Evolutionary conservation across 768 basidiomycete species (phyloP), one percentile per base, ranked within the genome.

Genomic region (Hygrophorus pudorinus): DNA sequence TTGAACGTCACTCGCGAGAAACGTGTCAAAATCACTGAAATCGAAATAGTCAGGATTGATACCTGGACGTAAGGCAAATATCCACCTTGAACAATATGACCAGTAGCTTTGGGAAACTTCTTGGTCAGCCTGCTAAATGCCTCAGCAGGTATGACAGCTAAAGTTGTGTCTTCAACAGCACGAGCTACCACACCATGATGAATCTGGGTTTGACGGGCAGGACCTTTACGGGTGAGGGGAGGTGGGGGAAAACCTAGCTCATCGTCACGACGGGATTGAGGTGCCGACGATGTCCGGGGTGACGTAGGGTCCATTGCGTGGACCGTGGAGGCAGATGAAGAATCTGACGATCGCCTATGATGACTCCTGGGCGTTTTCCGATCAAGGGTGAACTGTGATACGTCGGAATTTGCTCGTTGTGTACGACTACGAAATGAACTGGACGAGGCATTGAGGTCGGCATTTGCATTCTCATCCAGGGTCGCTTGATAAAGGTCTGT

Each of bases 101-200:
- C 92, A 30, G 92, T 88, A 2, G 96, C 92, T 56, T 98, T 98
- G 0, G 96, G 96, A 54, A 85, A 96, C 59, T 94, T 92, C 64
- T 93, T 89, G 2, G 94, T 97, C 32, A 99, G 67, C 40, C 92
- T 73, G 44, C 85, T 73, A 65, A 99, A 99, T 3, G 94, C 96
- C 60, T 97, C 92, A 2, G 96, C 94, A 18, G 96, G 96, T 44
- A 99, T 98, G 8, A 99, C 94, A n/a, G 94, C 96, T 14, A 99
- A 67, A 1, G 96, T 98, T 4, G 87, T 87, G 55, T 99, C 96
- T 43, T 88, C 85, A 4, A 84, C 83, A 5, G 96, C 96, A 30
- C 94, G 73, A n/a, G 92, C 93, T 16, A 98, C 79, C 4, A 85
- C 79, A 4, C 85, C 85, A 53, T 79, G 75, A 53, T 78, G 76